Evolutionary conservation across 495 filamentous ascomycete genomes (phyloP).

Genomic region (Annulohypoxylon maeteangense): DNA sequence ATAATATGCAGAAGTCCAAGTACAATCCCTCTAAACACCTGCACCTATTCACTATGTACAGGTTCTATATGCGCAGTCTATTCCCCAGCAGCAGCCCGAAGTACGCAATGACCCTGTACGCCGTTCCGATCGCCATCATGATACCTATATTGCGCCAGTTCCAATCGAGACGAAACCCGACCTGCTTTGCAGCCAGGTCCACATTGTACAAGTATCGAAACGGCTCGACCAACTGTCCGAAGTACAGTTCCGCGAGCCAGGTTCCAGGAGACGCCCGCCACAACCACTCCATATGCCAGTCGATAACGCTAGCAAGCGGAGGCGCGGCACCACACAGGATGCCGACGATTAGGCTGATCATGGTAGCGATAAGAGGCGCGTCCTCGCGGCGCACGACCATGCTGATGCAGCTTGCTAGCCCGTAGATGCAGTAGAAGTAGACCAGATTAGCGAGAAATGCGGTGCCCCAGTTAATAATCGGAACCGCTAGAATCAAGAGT

Average conservation of each 20-base stretch:
- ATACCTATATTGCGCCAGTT: slow-evolving; percentile 53
- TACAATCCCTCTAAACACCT: not conserved
- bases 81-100: slow-evolving; percentile 49
- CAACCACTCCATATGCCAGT: slow-evolving; percentile 66
- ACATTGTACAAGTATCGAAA: slow-evolving; percentile 60
- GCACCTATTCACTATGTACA: not conserved
- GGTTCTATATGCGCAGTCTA: slow-evolving; percentile 33
- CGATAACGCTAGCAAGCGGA: slow-evolving; percentile 56
- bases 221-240: slow-evolving; percentile 58
- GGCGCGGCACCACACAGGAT: slow-evolving; percentile 63
- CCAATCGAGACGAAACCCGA: slow-evolving; percentile 55
- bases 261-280: slow-evolving; percentile 64
- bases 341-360: slow-evolving; percentile 59
- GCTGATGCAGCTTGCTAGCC: slow-evolving; percentile 61
- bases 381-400: slow-evolving; percentile 62
- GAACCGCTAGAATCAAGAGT: slow-evolving; percentile 60
- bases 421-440: slow-evolving; percentile 69
- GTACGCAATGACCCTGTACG: slow-evolving; percentile 57
- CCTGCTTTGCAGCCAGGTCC: slow-evolving; percentile 47
- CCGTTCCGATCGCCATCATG: slow-evolving; percentile 52
- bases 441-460: slow-evolving; percentile 61
- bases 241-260: slow-evolving; percentile 68
- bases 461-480: slow-evolving; percentile 57
- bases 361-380: slow-evolving; percentile 60
- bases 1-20: not conserved